A percentile compares a stretch with the other conserved stretches of the same genome.
phyloP scores from a whole-genome alignment of 345 rosid genomes.

The Noccaea bulbosa region DNA sequence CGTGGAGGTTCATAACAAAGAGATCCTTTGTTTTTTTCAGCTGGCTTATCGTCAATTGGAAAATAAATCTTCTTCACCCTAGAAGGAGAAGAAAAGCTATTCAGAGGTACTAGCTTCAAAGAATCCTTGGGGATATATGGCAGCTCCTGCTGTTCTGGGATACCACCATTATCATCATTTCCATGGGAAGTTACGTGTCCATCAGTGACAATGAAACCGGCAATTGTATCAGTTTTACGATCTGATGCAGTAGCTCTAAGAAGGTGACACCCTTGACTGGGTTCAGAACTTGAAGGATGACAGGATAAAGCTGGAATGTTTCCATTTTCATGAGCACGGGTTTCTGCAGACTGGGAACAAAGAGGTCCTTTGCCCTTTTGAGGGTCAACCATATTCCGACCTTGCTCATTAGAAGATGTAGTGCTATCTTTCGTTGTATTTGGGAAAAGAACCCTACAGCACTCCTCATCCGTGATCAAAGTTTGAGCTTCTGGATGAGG shows the following conservation, averaged over 20 bases:
- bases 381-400: conserved; percentile 45
- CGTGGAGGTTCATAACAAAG: conserved; percentile 98
- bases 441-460: conserved; percentile 75
- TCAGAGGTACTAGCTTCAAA: conserved; percentile 64
- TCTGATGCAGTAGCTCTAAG: conserved; percentile 58
- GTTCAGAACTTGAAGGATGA: conserved; percentile 54
- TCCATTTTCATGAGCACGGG: conserved; percentile 50
- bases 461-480: conserved; percentile 84
- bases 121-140: conserved; percentile 58
- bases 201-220: conserved; percentile 55
- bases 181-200: conserved; percentile 53
- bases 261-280: conserved; percentile 47
- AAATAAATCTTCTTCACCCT: conserved; percentile 44
- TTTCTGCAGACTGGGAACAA: conserved; percentile 47
- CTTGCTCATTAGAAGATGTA: conserved; percentile 51
- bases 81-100: conserved; percentile 54
- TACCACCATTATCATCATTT: conserved; percentile 45
- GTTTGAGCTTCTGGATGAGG: conserved; percentile 54
- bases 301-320: conserved; percentile 47
- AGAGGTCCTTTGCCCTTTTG: conserved; percentile 48
- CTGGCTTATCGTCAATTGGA: conserved; percentile 47
- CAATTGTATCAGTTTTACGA: conserved; percentile 41
- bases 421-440: conserved; percentile 54
- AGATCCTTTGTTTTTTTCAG: conserved; percentile 64
- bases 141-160: conserved; percentile 51